Evolutionary conservation across 768 basidiomycete species (phyloP), one percentile per base, ranked within the genome.

Genomic region (Suillus brevipes): DNA sequence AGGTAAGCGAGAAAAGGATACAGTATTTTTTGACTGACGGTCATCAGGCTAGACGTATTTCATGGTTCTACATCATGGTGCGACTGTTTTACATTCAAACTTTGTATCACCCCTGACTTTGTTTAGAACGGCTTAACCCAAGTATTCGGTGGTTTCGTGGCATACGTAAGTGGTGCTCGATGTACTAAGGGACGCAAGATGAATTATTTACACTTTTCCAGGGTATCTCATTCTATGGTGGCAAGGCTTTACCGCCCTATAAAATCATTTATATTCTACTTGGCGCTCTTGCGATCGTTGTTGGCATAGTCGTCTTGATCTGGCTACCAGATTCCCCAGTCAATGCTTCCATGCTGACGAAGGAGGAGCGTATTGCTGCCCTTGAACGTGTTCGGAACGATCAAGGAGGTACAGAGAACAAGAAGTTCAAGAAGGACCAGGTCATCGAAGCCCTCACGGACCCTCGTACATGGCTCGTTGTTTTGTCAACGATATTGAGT

Each of bases 51-150:
- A 80, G 77, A 20, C 81, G 87, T 8, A 84, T 89, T 20, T 83
- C 85, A 5, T 87, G 84, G 81, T 89, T 89, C 74, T 89, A 89
- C 73, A 80, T 87, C 37, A 87, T 88, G 86, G 87, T 85, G 69
- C 28, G 72, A 20, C 61, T 37, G 14, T 36, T 8, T 62, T 8
- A 34, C 37, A 56, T 53, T 36, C 61, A 16, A 16, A 8, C 20
- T 6, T 28, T 45, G 16, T 18, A n/a, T 37, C 25, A 4, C 12
- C 49, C 7, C 20, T 65, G 50, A 42, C 10, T 14, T 36, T 50
- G 13, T 50, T 53, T 66, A 88, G 86, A 88, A 87, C 61, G 85
- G 85, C 40, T 74, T 88, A 6, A 88, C 87, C 0, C 81, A 81
- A 64, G 77, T 85, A 13, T 88, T 85, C 72, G 88, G 88, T 25